A percentile compares a stretch with the other conserved stretches of the same genome.
Conservation (phyloP, 2,329 filamentous ascomycete genomes). For the Stachybotrys chlorohalonatus region DNA sequence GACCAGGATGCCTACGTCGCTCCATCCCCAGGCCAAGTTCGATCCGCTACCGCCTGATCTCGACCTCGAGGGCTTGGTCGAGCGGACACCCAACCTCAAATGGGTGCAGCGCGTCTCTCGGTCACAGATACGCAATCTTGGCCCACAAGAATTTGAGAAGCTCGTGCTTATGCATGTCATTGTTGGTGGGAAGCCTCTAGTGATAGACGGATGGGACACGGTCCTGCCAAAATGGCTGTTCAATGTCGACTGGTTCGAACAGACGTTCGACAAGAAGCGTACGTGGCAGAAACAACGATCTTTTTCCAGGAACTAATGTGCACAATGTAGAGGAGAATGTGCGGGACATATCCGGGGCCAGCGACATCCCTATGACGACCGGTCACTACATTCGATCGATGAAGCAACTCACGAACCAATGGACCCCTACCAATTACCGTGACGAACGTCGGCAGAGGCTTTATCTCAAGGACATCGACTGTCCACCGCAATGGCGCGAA, state of each 20-base stretch:
- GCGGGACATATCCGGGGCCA: conserved; percentile 65
- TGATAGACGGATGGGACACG: conserved; percentile 81
- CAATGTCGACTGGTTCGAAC: conserved; percentile 68
- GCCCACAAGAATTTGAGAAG: conserved; percentile 74
- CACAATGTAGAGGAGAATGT: conserved; percentile 63
- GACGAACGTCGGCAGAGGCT: conserved; percentile 76
- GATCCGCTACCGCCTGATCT: conserved; percentile 84
- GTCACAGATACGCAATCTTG: conserved; percentile 68
- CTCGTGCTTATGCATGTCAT: conserved; percentile 78
- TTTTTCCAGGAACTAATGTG: conserved; percentile 9
- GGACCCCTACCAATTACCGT: conserved; percentile 64
- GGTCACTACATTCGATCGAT: conserved; percentile 87
- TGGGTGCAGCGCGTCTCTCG: conserved; percentile 75
- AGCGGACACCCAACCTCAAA: conserved; percentile 74
- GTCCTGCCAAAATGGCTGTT: conserved; percentile 71
- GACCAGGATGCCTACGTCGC: conserved; percentile 56
- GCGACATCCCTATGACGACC: conserved; percentile 74
- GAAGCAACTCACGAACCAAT: conserved; percentile 75
- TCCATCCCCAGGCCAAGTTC: conserved; percentile 79
- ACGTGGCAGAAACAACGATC: conserved; percentile 17
- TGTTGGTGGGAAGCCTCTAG: conserved; percentile 73
- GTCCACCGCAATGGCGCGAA: conserved; percentile 77
- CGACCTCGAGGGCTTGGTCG: conserved; percentile 66
- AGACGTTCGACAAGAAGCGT: conserved; percentile 73
- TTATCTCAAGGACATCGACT: conserved; percentile 96